phyloP scores from a whole-genome alignment of 257 asterid species.

The Nicotiana otophora region DNA sequence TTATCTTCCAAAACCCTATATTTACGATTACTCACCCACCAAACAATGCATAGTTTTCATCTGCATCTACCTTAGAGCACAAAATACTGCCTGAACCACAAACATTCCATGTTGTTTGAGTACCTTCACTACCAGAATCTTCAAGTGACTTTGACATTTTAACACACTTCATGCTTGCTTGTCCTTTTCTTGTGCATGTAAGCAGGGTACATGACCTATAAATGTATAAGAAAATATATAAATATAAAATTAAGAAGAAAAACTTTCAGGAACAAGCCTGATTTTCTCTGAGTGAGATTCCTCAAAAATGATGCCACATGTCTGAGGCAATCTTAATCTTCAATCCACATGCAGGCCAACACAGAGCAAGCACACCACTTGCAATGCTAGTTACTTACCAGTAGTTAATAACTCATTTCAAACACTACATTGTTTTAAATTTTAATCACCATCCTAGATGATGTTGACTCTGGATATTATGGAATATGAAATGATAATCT shows the following conservation, averaged over 20 bases:
- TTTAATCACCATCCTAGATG: not conserved
- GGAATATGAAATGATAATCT: not conserved
- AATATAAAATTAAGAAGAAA: not conserved
- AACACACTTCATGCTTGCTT: slow-evolving; percentile 40
- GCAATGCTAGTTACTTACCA: not conserved
- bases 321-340: not conserved
- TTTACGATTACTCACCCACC: slow-evolving; percentile 70
- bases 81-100: slow-evolving; percentile 68
- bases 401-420: not conserved
- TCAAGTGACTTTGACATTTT: slow-evolving; percentile 32
- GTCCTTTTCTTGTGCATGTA: slow-evolving; percentile 68
- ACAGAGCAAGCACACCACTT: not conserved
- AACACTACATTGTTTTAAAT: not conserved
- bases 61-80: slow-evolving; percentile 57
- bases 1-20: not conserved
- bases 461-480: not conserved
- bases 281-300: not conserved
- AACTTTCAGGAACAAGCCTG: not conserved
- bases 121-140: slow-evolving; percentile 33
- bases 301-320: not conserved
- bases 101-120: slow-evolving; percentile 47
- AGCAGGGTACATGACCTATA: slow-evolving; percentile 63
- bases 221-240: not conserved
- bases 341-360: not conserved
- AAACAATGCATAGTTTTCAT: slow-evolving; percentile 64